Evolutionary conservation across 495 filamentous ascomycete genomes (phyloP).

Genomic region (Daldinia vernicosa): DNA sequence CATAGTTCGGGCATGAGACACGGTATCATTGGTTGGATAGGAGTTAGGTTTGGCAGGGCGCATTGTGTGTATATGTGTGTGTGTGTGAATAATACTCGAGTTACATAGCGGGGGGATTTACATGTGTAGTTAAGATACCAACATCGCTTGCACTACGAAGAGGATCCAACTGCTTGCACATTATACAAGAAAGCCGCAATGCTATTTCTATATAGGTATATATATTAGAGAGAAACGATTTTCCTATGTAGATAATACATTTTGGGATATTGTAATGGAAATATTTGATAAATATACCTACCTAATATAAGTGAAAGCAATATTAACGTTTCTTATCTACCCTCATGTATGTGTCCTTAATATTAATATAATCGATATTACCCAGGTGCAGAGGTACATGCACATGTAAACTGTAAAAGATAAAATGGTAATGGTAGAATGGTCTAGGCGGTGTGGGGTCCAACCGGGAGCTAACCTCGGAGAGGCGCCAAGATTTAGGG

Average conservation of each 20-base stretch:
- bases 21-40: slow-evolving; percentile 30
- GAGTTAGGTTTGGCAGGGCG: slow-evolving; percentile 27
- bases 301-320: neutral
- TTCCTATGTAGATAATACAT: neutral
- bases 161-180: neutral
- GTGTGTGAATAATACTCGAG: slow-evolving; percentile 1
- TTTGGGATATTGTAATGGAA: neutral
- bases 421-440: neutral
- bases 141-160: slow-evolving; percentile 7
- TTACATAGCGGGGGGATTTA: slow-evolving; percentile 15
- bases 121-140: slow-evolving; percentile 34
- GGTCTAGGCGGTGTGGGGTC: neutral
- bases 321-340: neutral
- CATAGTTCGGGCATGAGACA: slow-evolving; percentile 20
- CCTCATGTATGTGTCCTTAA: neutral
- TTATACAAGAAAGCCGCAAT: slow-evolving; percentile 3
- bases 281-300: neutral
- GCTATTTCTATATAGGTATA: too few relatives aligned
- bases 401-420: neutral
- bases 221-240: neutral
- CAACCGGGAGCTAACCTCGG: neutral
- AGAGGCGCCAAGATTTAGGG: neutral
- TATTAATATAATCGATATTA: neutral
- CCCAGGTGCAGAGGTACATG: neutral
- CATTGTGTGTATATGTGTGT: slow-evolving; percentile 11